Evolutionary conservation across 306 rosid genomes (phyloP).

Genomic region (Gynostemma pentaphyllum): DNA sequence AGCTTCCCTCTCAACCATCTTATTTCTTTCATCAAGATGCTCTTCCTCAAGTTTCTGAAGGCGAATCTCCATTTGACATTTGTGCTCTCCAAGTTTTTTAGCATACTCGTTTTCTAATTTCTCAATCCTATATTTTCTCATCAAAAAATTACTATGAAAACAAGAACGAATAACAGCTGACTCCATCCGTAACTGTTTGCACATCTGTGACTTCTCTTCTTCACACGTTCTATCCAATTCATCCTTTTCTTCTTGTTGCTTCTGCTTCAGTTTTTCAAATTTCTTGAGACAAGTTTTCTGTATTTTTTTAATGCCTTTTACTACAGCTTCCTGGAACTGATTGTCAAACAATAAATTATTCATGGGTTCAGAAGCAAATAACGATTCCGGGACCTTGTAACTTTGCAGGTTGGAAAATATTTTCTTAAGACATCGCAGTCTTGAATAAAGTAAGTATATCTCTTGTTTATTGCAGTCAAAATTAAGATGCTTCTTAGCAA

Average conservation of each 20-base stretch:
- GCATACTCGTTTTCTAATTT: conserved; percentile 15
- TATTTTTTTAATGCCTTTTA: conserved; percentile 42
- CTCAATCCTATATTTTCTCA: conserved; percentile 24
- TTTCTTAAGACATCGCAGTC: conserved; percentile 57
- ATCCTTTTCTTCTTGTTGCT: conserved; percentile 24
- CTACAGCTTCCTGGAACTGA: conserved; percentile 23
- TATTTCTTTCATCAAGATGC: conserved; percentile 29
- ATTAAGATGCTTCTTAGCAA: conserved; percentile 50
- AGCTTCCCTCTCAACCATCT: conserved; percentile 23
- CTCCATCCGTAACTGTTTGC: conserved; percentile 21
- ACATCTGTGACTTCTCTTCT: conserved; percentile 25
- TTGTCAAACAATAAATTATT: conserved; percentile 16
- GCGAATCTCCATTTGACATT: conserved; percentile 16
- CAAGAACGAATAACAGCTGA: conserved; percentile 17
- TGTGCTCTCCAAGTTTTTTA: conserved; percentile 21
- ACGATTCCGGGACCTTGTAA: conserved; percentile 14
- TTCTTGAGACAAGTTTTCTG: conserved; percentile 37
- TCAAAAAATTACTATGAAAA: conserved; percentile 18
- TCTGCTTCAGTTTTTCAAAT: conserved; percentile 27
- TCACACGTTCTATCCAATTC: conserved; percentile 6
- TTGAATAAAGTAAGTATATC: conserved; percentile 40
- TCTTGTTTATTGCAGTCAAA: conserved; percentile 56
- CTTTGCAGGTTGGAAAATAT: conserved; percentile 31
- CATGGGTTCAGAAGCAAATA: conserved; percentile 16
- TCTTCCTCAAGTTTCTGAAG: conserved; percentile 33